Conservation (phyloP, 176 grass and related monocot genomes). For the Oryza meridionalis region DNA sequence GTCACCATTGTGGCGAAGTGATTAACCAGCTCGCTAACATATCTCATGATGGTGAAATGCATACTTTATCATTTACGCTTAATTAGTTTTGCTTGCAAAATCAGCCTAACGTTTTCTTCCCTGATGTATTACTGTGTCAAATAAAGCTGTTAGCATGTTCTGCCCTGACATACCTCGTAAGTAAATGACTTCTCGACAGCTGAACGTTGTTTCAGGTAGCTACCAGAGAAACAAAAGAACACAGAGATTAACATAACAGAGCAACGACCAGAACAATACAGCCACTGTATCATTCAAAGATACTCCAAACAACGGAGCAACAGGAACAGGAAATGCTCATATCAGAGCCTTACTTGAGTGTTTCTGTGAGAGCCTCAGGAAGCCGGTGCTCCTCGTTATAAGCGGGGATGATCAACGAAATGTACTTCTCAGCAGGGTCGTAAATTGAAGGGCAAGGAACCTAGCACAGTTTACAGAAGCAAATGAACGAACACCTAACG, state of each 20-base stretch:
- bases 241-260: constrained; percentile 18
- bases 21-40: not conserved
- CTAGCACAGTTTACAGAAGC: constrained; percentile 40
- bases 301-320: not conserved
- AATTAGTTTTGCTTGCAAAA: not conserved
- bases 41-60: not conserved
- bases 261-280: not conserved
- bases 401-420: constrained; percentile 84
- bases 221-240: constrained; percentile 41
- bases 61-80: not conserved
- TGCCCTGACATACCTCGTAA: constrained; percentile 72
- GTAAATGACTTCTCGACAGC: constrained; percentile 70
- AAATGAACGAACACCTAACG: constrained; percentile 40
- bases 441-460: constrained; percentile 85
- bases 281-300: not conserved
- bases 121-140: not conserved
- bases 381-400: constrained; percentile 92
- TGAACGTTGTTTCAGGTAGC: constrained; percentile 79
- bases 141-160: not conserved
- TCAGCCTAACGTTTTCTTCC: not conserved
- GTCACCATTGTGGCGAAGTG: not conserved
- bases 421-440: constrained; percentile 82
- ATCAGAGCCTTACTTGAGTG: constrained; percentile 58
- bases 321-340: not conserved
- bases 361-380: constrained; percentile 67